Evolutionary conservation across 257 asterid genomes (phyloP).

Genomic region (Salvia miltiorrhiza): DNA sequence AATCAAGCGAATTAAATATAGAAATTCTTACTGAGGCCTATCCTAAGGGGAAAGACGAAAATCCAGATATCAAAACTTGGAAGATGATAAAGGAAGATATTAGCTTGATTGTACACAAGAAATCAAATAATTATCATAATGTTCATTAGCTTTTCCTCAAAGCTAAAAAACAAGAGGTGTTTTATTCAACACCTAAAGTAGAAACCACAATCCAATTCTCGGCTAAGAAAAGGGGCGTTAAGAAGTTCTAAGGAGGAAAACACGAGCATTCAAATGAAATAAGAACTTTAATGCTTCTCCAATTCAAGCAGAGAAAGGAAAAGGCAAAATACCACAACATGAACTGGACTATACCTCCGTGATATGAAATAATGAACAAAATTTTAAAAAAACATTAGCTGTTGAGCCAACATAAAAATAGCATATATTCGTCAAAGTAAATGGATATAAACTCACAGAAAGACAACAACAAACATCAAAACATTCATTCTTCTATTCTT

Average conservation of each 20-base stretch:
- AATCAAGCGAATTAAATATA: no score
- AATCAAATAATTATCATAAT: background rate
- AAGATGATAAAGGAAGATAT: background rate
- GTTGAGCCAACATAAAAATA: no score
- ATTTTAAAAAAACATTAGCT: no score
- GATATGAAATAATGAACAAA: no score
- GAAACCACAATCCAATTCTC: background rate
- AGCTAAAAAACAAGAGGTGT: background rate
- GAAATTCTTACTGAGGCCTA: constrained; percentile 85
- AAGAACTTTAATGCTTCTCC: background rate
- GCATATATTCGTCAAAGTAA: no score
- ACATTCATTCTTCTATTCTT: no score
- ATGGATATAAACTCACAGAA: no score
- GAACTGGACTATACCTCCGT: no score
- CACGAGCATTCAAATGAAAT: background rate
- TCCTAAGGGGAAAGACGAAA: constrained; percentile 43
- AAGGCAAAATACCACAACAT: background rate
- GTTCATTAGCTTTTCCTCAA: background rate
- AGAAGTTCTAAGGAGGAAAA: background rate
- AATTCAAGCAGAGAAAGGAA: background rate
- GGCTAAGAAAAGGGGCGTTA: background rate
- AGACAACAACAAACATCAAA: no score
- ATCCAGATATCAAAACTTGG: constrained; percentile 9
- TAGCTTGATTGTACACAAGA: background rate
- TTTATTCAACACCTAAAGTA: no score